Evolutionary conservation across 768 basidiomycete species (phyloP).

Genomic region (Hysterangium stoloniferum): DNA sequence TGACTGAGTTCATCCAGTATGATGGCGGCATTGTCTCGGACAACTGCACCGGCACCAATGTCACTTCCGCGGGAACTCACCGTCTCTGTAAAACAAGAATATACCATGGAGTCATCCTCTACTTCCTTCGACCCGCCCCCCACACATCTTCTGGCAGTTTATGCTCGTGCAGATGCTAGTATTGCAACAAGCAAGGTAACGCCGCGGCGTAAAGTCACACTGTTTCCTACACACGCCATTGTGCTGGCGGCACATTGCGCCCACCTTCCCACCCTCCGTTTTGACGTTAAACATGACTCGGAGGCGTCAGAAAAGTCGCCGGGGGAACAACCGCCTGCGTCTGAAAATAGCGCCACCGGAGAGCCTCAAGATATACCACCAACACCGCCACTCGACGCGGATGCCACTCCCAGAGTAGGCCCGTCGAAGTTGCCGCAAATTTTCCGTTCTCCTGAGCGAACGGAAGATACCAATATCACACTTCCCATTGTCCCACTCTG

Average conservation of each 20-base stretch:
- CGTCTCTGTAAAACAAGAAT: slow-evolving; percentile 24
- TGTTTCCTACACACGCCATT: slow-evolving; percentile 57
- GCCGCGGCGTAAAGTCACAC: slow-evolving; percentile 34
- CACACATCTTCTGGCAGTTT: slow-evolving; percentile 51
- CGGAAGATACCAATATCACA: slow-evolving; percentile 6
- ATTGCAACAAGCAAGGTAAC: slow-evolving; percentile 11
- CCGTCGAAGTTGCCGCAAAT: too few relatives aligned
- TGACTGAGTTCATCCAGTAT: neutral
- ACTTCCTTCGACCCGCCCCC: slow-evolving; percentile 26
- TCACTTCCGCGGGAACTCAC: slow-evolving; percentile 37
- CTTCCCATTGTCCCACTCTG: slow-evolving; percentile 67
- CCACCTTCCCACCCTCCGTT: slow-evolving; percentile 40
- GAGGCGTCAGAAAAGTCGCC: neutral
- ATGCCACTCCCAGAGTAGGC: too few relatives aligned
- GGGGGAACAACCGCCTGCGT: too few relatives aligned
- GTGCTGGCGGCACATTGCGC: slow-evolving; percentile 57
- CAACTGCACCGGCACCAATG: slow-evolving; percentile 9
- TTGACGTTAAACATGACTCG: neutral
- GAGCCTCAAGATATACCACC: too few relatives aligned
- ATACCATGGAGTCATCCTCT: neutral
- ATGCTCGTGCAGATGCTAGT: slow-evolving; percentile 29
- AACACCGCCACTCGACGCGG: too few relatives aligned
- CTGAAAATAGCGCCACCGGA: too few relatives aligned
- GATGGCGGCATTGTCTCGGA: neutral
- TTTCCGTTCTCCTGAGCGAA: neutral